phyloP scores from a whole-genome alignment of 805 yeast genomes.

The Torulaspora franciscae region DNA sequence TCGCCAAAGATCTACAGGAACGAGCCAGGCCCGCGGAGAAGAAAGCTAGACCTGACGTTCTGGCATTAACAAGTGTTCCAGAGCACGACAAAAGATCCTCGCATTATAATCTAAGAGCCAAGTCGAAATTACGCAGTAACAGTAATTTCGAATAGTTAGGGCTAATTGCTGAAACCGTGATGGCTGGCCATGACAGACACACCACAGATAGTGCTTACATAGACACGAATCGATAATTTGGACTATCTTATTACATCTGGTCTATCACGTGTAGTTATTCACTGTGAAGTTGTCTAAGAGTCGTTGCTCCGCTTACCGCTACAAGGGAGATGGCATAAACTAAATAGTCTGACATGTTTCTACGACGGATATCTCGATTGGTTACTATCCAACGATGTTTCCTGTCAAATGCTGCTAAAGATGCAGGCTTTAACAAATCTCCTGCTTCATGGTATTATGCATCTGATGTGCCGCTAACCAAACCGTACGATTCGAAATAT shows the following conservation, averaged over 20 bases:
- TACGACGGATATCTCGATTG: neutral
- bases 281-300: too few species aligned
- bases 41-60: slow-evolving; percentile 28
- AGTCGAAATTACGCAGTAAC: slow-evolving; percentile 28
- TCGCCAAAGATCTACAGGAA: slow-evolving; percentile 13
- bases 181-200: neutral
- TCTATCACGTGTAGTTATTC: too few species aligned
- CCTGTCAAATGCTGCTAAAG: neutral
- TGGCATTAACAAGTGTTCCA: slow-evolving; percentile 21
- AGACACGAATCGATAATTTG: too few species aligned
- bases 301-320: neutral
- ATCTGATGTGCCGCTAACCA: slow-evolving; percentile 65
- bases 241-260: too few species aligned
- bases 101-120: slow-evolving; percentile 33
- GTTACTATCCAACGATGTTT: neutral
- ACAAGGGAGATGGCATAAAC: neutral
- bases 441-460: slow-evolving; percentile 68
- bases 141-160: neutral
- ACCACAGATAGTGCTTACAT: too few species aligned
- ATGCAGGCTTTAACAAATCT: neutral
- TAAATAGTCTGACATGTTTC: neutral
- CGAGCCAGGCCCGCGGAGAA: slow-evolving; percentile 27
- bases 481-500: slow-evolving; percentile 59
- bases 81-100: slow-evolving; percentile 30
- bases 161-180: neutral